Conservation (phyloP, 139 green algal genomes). For the Tetradesmus obliquus region DNA sequence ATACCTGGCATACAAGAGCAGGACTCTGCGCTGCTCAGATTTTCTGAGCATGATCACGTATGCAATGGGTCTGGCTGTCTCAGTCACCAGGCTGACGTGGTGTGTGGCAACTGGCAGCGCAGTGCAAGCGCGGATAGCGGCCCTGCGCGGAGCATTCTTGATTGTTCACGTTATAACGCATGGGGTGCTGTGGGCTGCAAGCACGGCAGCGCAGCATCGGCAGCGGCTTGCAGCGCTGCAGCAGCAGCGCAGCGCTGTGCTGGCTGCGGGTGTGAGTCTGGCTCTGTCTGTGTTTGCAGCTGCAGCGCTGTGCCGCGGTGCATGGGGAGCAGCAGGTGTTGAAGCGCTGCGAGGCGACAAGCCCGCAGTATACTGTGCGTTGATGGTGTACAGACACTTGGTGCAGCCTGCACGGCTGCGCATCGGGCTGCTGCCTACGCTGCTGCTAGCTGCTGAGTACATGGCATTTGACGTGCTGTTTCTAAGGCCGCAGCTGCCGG, state of each 20-base stretch:
- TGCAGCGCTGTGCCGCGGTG: background rate
- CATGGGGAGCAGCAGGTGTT: background rate
- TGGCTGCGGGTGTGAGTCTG: background rate
- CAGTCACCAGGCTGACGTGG: background rate
- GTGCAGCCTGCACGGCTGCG: background rate
- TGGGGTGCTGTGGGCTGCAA: background rate
- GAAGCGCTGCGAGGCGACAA: background rate
- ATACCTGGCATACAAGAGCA: background rate
- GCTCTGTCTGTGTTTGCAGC: background rate
- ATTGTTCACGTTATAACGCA: background rate
- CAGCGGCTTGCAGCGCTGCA: background rate
- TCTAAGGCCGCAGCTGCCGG: background rate
- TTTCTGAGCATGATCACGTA: background rate
- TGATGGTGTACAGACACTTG: background rate
- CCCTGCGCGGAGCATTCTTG: background rate
- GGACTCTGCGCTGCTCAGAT: background rate
- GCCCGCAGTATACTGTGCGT: background rate
- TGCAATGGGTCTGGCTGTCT: background rate
- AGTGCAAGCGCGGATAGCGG: background rate
- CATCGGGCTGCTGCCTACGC: background rate
- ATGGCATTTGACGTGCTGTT: background rate
- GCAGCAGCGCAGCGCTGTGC: background rate
- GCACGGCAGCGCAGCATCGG: background rate
- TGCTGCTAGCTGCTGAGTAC: background rate
- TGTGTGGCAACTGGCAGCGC: background rate